Evolutionary conservation across 192 early-diverging fungal genomes (phyloP), one percentile per base, ranked within the genome.

Genomic region (Entomortierella beljakovae): DNA sequence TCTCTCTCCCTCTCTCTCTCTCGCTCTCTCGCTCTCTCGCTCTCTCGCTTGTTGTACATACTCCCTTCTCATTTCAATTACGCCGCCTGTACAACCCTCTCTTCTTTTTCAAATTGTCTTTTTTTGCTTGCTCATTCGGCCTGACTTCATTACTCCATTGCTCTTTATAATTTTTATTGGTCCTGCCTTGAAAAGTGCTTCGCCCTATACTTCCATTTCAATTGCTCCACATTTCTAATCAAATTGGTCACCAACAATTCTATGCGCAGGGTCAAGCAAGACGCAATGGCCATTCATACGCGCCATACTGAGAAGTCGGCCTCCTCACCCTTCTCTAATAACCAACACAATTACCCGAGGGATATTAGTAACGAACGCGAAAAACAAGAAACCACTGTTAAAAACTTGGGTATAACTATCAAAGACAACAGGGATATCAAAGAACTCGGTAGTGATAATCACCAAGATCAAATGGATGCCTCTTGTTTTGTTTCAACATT

Each of bases 271-370:
- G 43, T 15, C 43, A 61, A 61, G 16, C 56, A 56, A 15, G 52
- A 64, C 58, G 48, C 56, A 60, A 58, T 62, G 51, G 38, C 48
- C 23, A 37, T 38, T 15, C 50, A 10, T n/a, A 20, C 62, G 32
- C 33, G 35, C 49, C 46, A 53, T 5, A 2, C 25, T 11, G 62
- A 64, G 35, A 51, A 64, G n/a, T 22, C 28, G 3, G 2, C 23
- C 20, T 25, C 32, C 33, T 22, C 28, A 1, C 10, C 23, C 20
- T 25, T 48, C 62, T 37, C 43, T 46, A 11, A 46, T 20, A 20
- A 46, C 43, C 43, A 4, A 46, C 11, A 11, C 43, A 20, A 11
- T 40, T 40, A 13, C 13, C 7, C 37, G 6, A 40, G 7, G 37
- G 13, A 6, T 40, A 40, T 40, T 40, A 40, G 7, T 40, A 40